These are phyloP conservation scores for Mycena capillaripes DNA, from an alignment of 768 basidiomycete species.

Conservation along the genomic window DNA sequence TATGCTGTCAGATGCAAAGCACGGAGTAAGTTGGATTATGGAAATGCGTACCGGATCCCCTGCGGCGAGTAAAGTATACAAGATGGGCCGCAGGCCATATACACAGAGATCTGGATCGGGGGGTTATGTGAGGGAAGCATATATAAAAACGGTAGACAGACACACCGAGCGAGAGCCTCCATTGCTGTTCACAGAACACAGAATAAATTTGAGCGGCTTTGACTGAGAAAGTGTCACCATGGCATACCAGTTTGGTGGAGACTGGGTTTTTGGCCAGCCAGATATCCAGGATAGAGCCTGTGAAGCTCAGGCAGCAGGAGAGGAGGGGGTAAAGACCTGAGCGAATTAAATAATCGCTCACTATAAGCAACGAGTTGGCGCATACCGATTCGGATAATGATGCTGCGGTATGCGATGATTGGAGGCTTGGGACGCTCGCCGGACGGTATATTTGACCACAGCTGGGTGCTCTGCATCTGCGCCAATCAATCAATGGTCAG, in stretches of 20 bases:
- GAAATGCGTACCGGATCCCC: slow-evolving; percentile 1
- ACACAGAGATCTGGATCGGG: slow-evolving; percentile 7
- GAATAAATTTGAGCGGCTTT: background rate
- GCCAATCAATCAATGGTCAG: slow-evolving; percentile 8
- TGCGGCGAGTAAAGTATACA: slow-evolving; percentile 9
- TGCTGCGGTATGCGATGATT: background rate
- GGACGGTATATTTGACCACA: background rate
- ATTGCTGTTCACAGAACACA: slow-evolving; percentile 9
- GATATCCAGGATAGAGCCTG: slow-evolving; percentile 17
- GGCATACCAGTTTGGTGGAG: slow-evolving; percentile 10
- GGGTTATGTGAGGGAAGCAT: slow-evolving; percentile 1
- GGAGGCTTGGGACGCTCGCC: background rate
- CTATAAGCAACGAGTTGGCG: slow-evolving; percentile 3
- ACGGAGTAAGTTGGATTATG: slow-evolving; percentile 5
- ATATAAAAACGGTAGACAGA: background rate
- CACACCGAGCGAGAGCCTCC: slow-evolving; percentile 18
- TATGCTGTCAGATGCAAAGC: background rate
- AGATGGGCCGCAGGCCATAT: slow-evolving; percentile 12
- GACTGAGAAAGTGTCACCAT: slow-evolving; percentile 10
- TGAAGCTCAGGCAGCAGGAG: slow-evolving; percentile 14
- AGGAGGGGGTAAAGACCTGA: slow-evolving; percentile 15
- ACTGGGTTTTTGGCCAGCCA: slow-evolving; percentile 15
- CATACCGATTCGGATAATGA: slow-evolving; percentile 5
- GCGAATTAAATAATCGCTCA: background rate
- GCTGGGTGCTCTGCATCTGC: background rate